Percentiles rank a stretch among this genome's conserved stretches.
phyloP scores from a whole-genome alignment of 2,329 filamentous ascomycete genomes.

The Cladophialophora chaetospira region DNA sequence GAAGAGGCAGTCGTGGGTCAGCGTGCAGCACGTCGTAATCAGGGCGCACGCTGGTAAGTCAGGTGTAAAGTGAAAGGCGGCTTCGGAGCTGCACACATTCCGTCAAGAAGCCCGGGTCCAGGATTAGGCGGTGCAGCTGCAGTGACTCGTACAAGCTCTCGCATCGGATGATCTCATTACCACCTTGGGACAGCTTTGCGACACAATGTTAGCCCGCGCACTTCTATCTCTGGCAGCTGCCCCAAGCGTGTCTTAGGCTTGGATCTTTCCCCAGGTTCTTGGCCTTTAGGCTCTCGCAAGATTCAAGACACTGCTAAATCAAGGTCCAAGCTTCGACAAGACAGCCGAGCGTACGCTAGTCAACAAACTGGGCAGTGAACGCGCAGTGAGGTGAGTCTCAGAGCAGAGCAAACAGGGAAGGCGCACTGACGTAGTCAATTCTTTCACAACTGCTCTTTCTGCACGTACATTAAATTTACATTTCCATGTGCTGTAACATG shows the following conservation, averaged over 20 bases:
- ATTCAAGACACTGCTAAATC: no score
- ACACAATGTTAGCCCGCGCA: no score
- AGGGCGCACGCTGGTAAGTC: background rate
- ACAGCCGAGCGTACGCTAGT: no score
- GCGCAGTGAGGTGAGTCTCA: no score
- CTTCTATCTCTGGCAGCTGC: no score
- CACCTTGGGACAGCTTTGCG: background rate
- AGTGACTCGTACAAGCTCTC: background rate
- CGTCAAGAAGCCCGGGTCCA: background rate
- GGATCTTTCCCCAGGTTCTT: no score
- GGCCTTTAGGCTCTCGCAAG: no score
- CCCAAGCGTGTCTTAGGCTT: no score
- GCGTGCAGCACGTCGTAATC: constrained; percentile 9
- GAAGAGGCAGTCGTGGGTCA: constrained; percentile 12
- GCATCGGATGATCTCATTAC: background rate
- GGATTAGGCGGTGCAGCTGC: background rate
- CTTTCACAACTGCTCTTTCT: background rate
- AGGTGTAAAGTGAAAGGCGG: no score
- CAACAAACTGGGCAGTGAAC: no score
- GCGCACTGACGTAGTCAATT: background rate
- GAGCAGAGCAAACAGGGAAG: no score
- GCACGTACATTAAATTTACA: background rate
- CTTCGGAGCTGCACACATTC: background rate
- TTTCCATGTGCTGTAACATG: background rate
- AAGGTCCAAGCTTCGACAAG: no score